Base-by-base conservation (phyloP, 2,329 filamentous ascomycete genomes). In the Shiraia bambusicola region DNA sequence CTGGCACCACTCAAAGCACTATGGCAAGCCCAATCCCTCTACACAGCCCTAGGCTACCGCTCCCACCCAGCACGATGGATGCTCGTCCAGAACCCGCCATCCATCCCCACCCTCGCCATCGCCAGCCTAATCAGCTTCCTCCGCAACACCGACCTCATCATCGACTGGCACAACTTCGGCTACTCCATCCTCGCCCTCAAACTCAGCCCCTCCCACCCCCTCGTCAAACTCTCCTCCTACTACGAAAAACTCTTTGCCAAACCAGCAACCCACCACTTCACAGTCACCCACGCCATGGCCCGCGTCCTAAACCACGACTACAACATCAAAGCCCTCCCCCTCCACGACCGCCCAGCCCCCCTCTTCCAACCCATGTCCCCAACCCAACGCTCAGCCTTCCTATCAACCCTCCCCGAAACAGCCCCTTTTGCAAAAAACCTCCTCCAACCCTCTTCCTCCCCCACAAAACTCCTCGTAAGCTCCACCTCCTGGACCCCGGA, bases 131-230 rank as follows among this genome's bases (percentile, higher is more conserved):
- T 88, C 34, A 88, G 87, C 58, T 80, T 83, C 54, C 67, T 95
- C 36, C 84, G 93, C 35, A 85, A 88, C 55, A 95, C 88, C 28
- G 81, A 81, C 42, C 78, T 98, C 3, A 77, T 97, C 47, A 87
- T 97, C 40, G 93, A 98, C 73, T 98, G 93, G 93, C 93, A 98
- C 74, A 98, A 98, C 70, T 97, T 96, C 69, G 93, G 92, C 55
- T 95, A 92, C 77, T 92, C 89, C 7, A 95, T 98, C 56, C 81
- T 98, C 3, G 87, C 79, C 2, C 69, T 86, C 34, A 84, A 83
- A 48, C 72, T 86, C 1, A 80, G 82, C 1, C 50, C 71, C 2
- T 68, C 63, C 5, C 88, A 94, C 61, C 86, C 85, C 0, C 78
- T 96, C n/a, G 89, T 96, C 7, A 76, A 72, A 19, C 63, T 94